phyloP scores from a whole-genome alignment of 2,329 filamentous ascomycete genomes.

The Didymella pinodella region DNA sequence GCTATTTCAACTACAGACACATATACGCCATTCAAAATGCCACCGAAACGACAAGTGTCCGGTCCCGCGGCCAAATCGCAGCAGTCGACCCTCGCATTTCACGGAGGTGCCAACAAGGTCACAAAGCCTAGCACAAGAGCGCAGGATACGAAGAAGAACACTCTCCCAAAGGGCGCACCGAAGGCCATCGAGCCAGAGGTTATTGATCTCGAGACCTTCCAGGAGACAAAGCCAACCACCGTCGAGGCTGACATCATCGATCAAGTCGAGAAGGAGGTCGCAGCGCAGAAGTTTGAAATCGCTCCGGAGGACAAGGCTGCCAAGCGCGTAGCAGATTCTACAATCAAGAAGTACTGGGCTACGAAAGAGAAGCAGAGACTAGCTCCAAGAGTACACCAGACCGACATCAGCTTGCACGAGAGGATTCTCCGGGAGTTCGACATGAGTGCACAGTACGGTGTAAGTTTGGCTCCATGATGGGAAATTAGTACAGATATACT shows the following conservation, averaged over 20 bases:
- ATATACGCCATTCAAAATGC: constrained; percentile 44
- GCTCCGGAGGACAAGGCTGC: constrained; percentile 63
- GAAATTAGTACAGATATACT: not conserved
- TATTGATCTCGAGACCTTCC: constrained; percentile 30
- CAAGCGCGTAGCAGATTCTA: constrained; percentile 68
- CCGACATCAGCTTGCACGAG: constrained; percentile 74
- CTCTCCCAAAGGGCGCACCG: constrained; percentile 44
- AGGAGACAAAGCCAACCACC: constrained; percentile 46
- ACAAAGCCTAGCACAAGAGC: constrained; percentile 62
- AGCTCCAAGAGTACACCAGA: constrained; percentile 78
- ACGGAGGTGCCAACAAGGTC: constrained; percentile 62
- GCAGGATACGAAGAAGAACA: constrained; percentile 50
- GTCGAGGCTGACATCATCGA: constrained; percentile 51
- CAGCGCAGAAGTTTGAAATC: constrained; percentile 33
- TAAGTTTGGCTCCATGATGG: constrained; percentile 59
- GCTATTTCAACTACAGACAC: not conserved
- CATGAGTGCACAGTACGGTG: constrained; percentile 88
- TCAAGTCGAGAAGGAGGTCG: constrained; percentile 48
- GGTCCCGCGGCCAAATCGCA: constrained; percentile 58
- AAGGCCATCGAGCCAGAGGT: constrained; percentile 40
- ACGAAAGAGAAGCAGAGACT: constrained; percentile 72
- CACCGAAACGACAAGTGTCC: constrained; percentile 54
- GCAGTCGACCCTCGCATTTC: constrained; percentile 70
- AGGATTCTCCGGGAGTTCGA: constrained; percentile 93
- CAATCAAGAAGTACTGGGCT: constrained; percentile 81